Conservation (phyloP, 768 basidiomycete species). For the Calocybe indica region DNA sequence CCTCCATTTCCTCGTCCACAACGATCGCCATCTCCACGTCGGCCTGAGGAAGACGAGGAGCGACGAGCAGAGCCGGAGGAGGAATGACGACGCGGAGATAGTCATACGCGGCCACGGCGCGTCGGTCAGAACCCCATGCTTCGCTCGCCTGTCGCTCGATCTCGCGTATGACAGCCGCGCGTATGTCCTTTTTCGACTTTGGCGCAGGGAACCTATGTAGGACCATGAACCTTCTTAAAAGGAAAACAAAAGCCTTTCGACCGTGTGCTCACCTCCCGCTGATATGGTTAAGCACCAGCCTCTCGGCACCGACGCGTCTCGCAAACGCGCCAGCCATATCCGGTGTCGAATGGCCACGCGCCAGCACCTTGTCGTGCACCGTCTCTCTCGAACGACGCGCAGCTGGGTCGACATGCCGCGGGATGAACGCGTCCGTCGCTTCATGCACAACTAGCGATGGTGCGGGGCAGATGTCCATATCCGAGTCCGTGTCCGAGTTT, state of each 20-base stretch:
- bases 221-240: not conserved
- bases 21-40: not conserved
- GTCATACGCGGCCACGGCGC: slow-evolving; percentile 51
- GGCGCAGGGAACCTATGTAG: slow-evolving; percentile 49
- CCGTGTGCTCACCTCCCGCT: slow-evolving; percentile 47
- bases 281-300: slow-evolving; percentile 74
- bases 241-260: slow-evolving; percentile 1
- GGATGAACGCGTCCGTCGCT: slow-evolving; percentile 72
- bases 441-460: slow-evolving; percentile 84
- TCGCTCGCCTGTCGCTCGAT: slow-evolving; percentile 58
- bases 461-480: slow-evolving; percentile 22
- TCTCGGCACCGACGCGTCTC: slow-evolving; percentile 47
- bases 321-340: slow-evolving; percentile 77
- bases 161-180: slow-evolving; percentile 47
- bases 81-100: slow-evolving; percentile 44
- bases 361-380: slow-evolving; percentile 44
- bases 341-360: slow-evolving; percentile 75
- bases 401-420: slow-evolving; percentile 43
- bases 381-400: slow-evolving; percentile 35
- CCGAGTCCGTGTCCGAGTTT: too few relatives aligned
- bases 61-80: not conserved
- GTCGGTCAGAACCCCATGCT: slow-evolving; percentile 44
- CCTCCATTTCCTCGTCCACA: too few relatives aligned
- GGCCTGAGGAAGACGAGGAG: not conserved
- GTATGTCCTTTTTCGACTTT: slow-evolving; percentile 26